Evolutionary conservation across 1,139 yeast species (phyloP).

Genomic region (Suhomyces bokatorum): DNA sequence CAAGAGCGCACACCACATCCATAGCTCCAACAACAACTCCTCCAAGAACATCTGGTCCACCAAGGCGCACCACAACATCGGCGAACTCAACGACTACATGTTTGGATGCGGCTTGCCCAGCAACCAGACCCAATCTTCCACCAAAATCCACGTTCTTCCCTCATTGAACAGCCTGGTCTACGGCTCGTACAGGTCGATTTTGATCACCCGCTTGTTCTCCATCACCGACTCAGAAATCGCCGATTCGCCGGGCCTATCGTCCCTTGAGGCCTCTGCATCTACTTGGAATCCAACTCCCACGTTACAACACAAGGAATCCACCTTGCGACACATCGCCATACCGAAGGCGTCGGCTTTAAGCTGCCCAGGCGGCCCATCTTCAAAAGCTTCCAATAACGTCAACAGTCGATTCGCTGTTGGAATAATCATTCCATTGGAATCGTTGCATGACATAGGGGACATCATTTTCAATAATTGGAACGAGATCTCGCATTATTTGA

Average conservation of each 20-base stretch:
- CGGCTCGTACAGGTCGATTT: slow-evolving; percentile 36
- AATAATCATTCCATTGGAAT: slow-evolving; percentile 46
- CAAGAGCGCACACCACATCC: too few species aligned
- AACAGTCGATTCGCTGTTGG: slow-evolving; percentile 51
- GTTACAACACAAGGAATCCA: slow-evolving; percentile 23
- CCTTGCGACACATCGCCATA: slow-evolving; percentile 6
- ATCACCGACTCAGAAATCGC: slow-evolving; percentile 30
- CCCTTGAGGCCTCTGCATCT: slow-evolving; percentile 1
- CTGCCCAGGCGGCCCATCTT: not conserved
- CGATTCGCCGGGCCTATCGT: slow-evolving; percentile 5
- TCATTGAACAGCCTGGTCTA: slow-evolving; percentile 33
- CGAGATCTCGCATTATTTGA: slow-evolving; percentile 43
- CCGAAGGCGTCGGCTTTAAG: not conserved
- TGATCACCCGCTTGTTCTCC: slow-evolving; percentile 49
- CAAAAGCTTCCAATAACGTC: slow-evolving; percentile 15
- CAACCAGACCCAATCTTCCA: slow-evolving; percentile 44
- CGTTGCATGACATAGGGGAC: slow-evolving; percentile 35
- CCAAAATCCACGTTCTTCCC: slow-evolving; percentile 52
- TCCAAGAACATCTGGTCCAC: slow-evolving; percentile 16
- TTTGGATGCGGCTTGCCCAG: slow-evolving; percentile 59
- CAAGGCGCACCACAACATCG: slow-evolving; percentile 39
- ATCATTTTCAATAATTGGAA: slow-evolving; percentile 51
- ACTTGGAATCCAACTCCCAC: slow-evolving; percentile 40
- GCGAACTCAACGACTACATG: slow-evolving; percentile 53
- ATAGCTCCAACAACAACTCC: too few species aligned